These are phyloP conservation scores for Podospora fimiseda DNA, from an alignment of 495 filamentous ascomycete genomes.

Conservation along the genomic window DNA sequence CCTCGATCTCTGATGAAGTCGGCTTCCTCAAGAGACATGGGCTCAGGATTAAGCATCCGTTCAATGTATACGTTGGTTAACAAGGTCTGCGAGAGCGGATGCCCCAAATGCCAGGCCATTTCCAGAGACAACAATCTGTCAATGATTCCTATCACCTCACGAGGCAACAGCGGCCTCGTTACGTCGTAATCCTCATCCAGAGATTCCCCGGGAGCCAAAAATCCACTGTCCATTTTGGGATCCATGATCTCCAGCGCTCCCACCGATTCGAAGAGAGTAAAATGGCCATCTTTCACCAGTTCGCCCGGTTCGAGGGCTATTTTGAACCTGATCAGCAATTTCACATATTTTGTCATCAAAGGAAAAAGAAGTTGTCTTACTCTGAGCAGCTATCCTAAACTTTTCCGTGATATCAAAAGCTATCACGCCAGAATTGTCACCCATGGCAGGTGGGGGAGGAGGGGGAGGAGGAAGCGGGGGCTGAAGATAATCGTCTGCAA, in stretches of 20 bases:
- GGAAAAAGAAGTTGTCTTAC: slow-evolving; percentile 38
- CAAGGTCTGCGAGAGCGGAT: slow-evolving; percentile 88
- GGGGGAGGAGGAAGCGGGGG: not conserved
- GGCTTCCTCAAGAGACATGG: slow-evolving; percentile 61
- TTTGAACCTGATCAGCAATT: not conserved
- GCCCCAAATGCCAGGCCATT: slow-evolving; percentile 96
- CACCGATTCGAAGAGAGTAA: slow-evolving; percentile 90
- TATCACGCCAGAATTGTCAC: slow-evolving; percentile 43
- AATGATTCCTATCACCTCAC: slow-evolving; percentile 86
- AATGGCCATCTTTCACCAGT: slow-evolving; percentile 87
- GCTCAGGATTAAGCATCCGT: slow-evolving; percentile 65
- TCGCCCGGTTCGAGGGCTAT: slow-evolving; percentile 71
- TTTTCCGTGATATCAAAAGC: slow-evolving; percentile 71
- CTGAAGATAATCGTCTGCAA: slow-evolving; percentile 6
- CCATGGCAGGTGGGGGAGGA: slow-evolving; percentile 28
- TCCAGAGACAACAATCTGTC: slow-evolving; percentile 88
- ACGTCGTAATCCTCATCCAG: slow-evolving; percentile 85
- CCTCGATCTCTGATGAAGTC: slow-evolving; percentile 44
- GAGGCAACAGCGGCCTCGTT: slow-evolving; percentile 57
- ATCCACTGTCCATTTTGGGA: slow-evolving; percentile 95
- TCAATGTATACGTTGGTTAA: slow-evolving; percentile 95
- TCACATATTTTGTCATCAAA: not conserved
- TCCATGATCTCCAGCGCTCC: slow-evolving; percentile 99
- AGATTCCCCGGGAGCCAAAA: slow-evolving; percentile 64
- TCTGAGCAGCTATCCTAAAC: slow-evolving; percentile 62